Evolutionary conservation across 495 filamentous ascomycete genomes (phyloP).

Genomic region (Durotheca rogersii): DNA sequence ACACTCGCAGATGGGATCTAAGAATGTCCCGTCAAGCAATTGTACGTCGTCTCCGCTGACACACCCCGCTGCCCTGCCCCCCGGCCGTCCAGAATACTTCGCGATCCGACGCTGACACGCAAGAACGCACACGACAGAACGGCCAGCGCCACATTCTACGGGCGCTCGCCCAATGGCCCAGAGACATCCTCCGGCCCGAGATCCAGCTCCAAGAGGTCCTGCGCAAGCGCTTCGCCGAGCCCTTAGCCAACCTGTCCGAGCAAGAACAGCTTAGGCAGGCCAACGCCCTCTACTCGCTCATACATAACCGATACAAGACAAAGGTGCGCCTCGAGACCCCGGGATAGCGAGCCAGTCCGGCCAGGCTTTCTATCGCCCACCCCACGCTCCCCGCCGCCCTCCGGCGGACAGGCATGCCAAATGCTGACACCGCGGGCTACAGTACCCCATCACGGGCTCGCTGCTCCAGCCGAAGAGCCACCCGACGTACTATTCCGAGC

Average conservation of each 20-base stretch:
- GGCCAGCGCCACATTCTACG: slow-evolving; percentile 59
- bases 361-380: too few species aligned
- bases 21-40: slow-evolving; percentile 34
- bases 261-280: slow-evolving; percentile 53
- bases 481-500: slow-evolving; percentile 72
- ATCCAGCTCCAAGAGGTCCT: slow-evolving; percentile 73
- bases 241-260: slow-evolving; percentile 26
- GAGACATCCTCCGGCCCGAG: slow-evolving; percentile 73
- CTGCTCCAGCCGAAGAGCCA: slow-evolving; percentile 71
- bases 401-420: neutral
- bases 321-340: slow-evolving; percentile 42
- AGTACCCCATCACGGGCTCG: slow-evolving; percentile 64
- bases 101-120: slow-evolving; percentile 21
- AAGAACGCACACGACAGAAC: slow-evolving; percentile 34
- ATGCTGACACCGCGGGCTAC: slow-evolving; percentile 4
- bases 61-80: too few species aligned
- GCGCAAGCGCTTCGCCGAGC: slow-evolving; percentile 58
- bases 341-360: too few species aligned
- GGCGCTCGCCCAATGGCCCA: slow-evolving; percentile 76
- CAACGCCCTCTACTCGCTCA: slow-evolving; percentile 72
- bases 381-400: too few species aligned
- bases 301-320: slow-evolving; percentile 70
- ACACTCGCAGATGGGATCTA: slow-evolving; percentile 9
- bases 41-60: too few species aligned
- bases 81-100: neutral